Evolutionary conservation across 371 early-diverging fungal genomes (phyloP).

Genomic region (Umbelopsis sp.): DNA sequence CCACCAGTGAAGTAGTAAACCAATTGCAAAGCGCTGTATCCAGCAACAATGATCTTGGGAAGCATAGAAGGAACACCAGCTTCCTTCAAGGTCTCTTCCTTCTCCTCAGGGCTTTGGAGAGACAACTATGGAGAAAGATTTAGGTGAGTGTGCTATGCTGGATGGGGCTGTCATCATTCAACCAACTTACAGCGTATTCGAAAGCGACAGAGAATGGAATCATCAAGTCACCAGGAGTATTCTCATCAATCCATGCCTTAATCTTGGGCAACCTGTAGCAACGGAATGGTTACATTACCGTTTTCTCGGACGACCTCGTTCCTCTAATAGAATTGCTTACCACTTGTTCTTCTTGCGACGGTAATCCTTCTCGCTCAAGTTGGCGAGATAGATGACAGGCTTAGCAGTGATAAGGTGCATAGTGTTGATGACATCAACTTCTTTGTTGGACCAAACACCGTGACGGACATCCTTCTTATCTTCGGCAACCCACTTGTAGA

Average conservation of each 20-base stretch:
- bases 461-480: slow-evolving; percentile 88
- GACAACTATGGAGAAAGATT: slow-evolving; percentile 31
- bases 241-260: slow-evolving; percentile 90
- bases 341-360: slow-evolving; percentile 92
- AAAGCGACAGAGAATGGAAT: slow-evolving; percentile 91
- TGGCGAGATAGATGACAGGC: slow-evolving; percentile 97
- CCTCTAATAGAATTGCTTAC: slow-evolving; percentile 17
- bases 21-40: slow-evolving; percentile 86
- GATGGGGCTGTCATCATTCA: background rate
- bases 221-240: slow-evolving; percentile 84
- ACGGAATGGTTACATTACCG: too few relatives aligned
- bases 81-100: slow-evolving; percentile 39
- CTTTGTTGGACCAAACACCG: slow-evolving; percentile 89
- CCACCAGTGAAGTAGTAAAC: slow-evolving; percentile 94
- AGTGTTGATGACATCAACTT: slow-evolving; percentile 91
- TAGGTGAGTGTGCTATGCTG: background rate
- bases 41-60: slow-evolving; percentile 81
- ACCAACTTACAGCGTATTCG: slow-evolving; percentile 57
- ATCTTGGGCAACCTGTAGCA: slow-evolving; percentile 68
- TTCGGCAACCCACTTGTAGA: slow-evolving; percentile 72
- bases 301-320: too few relatives aligned
- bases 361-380: slow-evolving; percentile 91
- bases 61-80: slow-evolving; percentile 54
- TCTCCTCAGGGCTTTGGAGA: slow-evolving; percentile 47
- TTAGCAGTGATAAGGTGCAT: slow-evolving; percentile 96